phyloP scores from a whole-genome alignment of 2,329 filamentous ascomycete species.

The Fusarium hostae region DNA sequence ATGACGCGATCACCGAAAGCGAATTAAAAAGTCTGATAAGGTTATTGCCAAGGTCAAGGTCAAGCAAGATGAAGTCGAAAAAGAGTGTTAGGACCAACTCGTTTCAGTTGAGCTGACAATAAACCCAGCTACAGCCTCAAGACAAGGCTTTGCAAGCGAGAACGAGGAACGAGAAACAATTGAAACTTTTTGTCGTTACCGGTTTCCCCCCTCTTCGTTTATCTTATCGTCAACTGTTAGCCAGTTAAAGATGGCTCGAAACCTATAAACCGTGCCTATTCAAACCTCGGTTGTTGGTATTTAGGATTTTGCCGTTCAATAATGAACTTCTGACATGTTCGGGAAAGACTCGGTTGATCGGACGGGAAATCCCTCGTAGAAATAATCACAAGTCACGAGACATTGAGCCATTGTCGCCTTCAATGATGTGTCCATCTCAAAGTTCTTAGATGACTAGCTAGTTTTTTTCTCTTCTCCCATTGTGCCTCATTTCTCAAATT shows the following conservation, averaged over 20 bases:
- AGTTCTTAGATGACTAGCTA: conserved; percentile 18
- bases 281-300: neutral
- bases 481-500: neutral
- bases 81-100: neutral
- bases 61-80: neutral
- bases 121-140: neutral
- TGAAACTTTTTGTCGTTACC: neutral
- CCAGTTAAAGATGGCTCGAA: neutral
- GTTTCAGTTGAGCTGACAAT: conserved; percentile 26
- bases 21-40: neutral
- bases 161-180: neutral
- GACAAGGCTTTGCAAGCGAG: neutral
- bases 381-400: conserved; percentile 39
- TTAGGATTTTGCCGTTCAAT: neutral
- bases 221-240: neutral
- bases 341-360: conserved; percentile 46
- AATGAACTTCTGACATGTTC: conserved; percentile 3
- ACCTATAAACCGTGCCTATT: neutral
- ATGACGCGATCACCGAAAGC: conserved; percentile 31
- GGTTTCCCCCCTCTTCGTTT: neutral
- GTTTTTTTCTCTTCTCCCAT: neutral
- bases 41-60: neutral
- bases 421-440: conserved; percentile 30
- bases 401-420: conserved; percentile 26
- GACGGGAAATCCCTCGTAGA: conserved; percentile 29